phyloP scores from a whole-genome alignment of 2,329 filamentous ascomycete genomes.

The Uncinocarpus reesii region DNA sequence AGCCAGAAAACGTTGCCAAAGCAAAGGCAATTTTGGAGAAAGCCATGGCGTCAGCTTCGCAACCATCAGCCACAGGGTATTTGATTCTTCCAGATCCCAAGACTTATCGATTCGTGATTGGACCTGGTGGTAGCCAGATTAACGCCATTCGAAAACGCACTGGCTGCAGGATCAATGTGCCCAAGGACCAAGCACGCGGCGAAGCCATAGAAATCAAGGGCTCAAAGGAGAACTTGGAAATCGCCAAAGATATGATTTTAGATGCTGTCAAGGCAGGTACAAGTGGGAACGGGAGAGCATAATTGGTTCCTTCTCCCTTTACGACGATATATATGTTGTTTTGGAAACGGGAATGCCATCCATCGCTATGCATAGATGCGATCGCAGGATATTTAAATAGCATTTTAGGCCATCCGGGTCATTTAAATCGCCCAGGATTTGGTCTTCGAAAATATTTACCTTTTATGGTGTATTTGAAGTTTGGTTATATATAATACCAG shows the following conservation, averaged over 20 bases:
- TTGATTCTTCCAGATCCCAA: conserved; percentile 80
- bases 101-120: conserved; percentile 84
- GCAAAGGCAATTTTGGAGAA: conserved; percentile 64
- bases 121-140: conserved; percentile 78
- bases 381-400: neutral
- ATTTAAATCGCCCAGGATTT: neutral
- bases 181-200: conserved; percentile 59
- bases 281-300: conserved; percentile 10
- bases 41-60: conserved; percentile 53
- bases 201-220: conserved; percentile 90
- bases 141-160: conserved; percentile 88
- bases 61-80: conserved; percentile 60
- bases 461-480: neutral
- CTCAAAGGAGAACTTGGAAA: conserved; percentile 65
- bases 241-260: conserved; percentile 80
- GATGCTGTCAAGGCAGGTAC: conserved; percentile 55
- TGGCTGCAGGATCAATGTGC: conserved; percentile 87
- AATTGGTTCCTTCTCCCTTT: neutral
- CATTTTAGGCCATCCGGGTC: neutral
- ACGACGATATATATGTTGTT: neutral
- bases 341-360: neutral
- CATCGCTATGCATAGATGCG: neutral
- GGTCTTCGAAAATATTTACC: neutral
- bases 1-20: conserved; percentile 66
- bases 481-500: conserved; percentile 6